Conservation (phyloP, 768 basidiomycete species). For the Boletus edulis region DNA sequence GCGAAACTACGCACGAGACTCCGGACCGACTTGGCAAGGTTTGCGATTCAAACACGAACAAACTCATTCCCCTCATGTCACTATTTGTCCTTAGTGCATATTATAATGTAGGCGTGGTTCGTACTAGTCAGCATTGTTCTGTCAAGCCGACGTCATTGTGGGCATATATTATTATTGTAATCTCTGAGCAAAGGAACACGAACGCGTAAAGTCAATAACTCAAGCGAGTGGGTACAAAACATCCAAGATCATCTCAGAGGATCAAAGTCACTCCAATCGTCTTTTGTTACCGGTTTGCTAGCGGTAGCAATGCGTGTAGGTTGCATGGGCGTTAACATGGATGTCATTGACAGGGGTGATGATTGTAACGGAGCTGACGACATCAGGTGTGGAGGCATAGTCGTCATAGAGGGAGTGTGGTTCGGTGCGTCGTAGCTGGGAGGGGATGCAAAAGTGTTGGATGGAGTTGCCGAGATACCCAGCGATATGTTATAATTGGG, state of each 20-base stretch:
- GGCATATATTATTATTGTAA: no score
- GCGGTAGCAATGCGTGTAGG: conserved; percentile 40
- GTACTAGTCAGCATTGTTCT: no score
- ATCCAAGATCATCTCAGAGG: conserved; percentile 39
- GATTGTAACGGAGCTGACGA: conserved; percentile 32
- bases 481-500: conserved; percentile 63
- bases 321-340: conserved; percentile 59
- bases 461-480: conserved; percentile 25
- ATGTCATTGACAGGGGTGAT: conserved; percentile 40
- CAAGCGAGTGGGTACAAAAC: conserved; percentile 1
- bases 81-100: no score
- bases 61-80: conserved; percentile 1
- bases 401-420: conserved; percentile 15
- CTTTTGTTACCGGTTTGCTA: conserved; percentile 53
- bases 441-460: conserved; percentile 10
- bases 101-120: no score
- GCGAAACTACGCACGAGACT: neutral
- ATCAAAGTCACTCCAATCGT: conserved; percentile 83
- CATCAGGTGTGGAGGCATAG: conserved; percentile 23
- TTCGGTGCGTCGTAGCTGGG: conserved; percentile 14
- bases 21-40: neutral
- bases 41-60: conserved; percentile 25
- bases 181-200: no score
- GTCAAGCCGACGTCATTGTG: no score
- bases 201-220: neutral